Evolutionary conservation across 345 rosid species (phyloP).

Genomic region (Noccaea bulbosa): DNA sequence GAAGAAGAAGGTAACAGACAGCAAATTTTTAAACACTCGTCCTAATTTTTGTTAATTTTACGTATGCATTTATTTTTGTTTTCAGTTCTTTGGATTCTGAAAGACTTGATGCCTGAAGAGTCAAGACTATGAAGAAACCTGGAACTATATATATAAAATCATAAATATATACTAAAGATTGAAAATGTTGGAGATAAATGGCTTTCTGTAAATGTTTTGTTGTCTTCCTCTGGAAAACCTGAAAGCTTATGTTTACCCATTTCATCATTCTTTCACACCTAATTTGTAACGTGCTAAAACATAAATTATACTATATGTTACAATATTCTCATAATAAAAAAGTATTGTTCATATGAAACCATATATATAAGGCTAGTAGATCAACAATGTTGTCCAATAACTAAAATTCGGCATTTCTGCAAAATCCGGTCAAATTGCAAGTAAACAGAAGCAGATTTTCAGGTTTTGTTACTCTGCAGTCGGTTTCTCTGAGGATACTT

Average conservation of each 20-base stretch:
- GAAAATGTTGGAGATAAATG: conserved; percentile 16
- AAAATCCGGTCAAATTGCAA: background rate
- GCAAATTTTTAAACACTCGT: background rate
- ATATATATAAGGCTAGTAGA: background rate
- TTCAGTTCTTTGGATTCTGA: conserved; percentile 46
- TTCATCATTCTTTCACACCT: conserved; percentile 30
- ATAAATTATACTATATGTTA: background rate
- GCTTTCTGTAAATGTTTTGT: conserved; percentile 43
- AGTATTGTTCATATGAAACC: conserved; percentile 1
- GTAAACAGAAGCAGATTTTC: background rate
- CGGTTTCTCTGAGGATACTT: conserved; percentile 45
- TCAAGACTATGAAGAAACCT: conserved; percentile 35
- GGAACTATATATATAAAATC: background rate
- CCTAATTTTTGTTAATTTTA: background rate
- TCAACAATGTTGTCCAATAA: conserved; percentile 24
- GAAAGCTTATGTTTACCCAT: conserved; percentile 39
- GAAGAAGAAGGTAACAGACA: conserved; percentile 52
- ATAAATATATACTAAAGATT: background rate
- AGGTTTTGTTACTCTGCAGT: conserved; percentile 29
- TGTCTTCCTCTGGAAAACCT: conserved; percentile 14
- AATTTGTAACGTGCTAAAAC: conserved; percentile 36
- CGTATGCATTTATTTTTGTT: background rate
- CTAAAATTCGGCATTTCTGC: background rate
- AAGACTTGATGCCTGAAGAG: conserved; percentile 14
- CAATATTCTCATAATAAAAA: background rate